phyloP scores from a whole-genome alignment of 2,329 filamentous ascomycete genomes.

The Emmonsiellopsis sp. region DNA sequence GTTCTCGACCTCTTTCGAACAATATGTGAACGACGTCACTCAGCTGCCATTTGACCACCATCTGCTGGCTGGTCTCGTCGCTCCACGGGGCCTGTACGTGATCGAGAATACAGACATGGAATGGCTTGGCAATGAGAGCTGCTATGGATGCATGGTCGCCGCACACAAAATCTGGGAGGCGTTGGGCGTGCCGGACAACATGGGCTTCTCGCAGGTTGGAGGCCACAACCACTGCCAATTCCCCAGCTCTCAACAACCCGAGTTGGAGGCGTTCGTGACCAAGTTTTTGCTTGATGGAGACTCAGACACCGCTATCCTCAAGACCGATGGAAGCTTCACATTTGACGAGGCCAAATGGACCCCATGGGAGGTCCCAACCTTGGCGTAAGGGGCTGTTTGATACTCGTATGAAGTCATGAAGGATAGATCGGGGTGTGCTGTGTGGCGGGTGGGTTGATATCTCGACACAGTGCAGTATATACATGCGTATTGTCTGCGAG shows the following conservation, averaged over 20 bases:
- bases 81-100: constrained; percentile 45
- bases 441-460: no score
- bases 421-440: no score
- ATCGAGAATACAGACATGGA: constrained; percentile 50
- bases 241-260: constrained; percentile 42
- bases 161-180: constrained; percentile 46
- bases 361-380: constrained; percentile 30
- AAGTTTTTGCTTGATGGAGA: constrained; percentile 40
- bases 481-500: no score
- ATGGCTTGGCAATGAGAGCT: constrained; percentile 50
- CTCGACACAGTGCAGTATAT: no score
- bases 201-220: constrained; percentile 49
- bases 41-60: constrained; percentile 50
- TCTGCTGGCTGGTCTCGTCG: constrained; percentile 46
- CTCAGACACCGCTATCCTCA: constrained; percentile 18
- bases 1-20: constrained; percentile 49
- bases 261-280: constrained; percentile 47
- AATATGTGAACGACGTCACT: constrained; percentile 38
- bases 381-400: background rate
- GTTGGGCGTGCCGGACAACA: constrained; percentile 43
- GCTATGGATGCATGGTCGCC: constrained; percentile 49
- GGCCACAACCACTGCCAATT: constrained; percentile 49
- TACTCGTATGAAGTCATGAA: no score
- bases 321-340: constrained; percentile 19
- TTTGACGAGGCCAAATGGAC: constrained; percentile 34